A percentile compares a stretch with the other conserved stretches of the same genome.
phyloP scores from a whole-genome alignment of 306 rosid species.

The Castanopsis chinensis region DNA sequence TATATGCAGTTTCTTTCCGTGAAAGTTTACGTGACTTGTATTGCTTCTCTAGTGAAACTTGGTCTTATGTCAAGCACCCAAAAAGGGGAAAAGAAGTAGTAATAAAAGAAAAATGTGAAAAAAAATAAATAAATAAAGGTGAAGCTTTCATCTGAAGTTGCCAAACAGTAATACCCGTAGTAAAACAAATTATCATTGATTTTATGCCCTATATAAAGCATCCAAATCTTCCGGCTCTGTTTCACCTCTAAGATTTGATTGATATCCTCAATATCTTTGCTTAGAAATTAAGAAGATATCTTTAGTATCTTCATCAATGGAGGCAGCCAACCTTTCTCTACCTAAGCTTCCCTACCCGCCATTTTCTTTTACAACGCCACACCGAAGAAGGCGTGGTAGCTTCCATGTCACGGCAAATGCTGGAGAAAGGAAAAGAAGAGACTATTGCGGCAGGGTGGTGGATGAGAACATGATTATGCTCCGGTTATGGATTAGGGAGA shows the following conservation, averaged over 20 bases:
- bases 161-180: neutral
- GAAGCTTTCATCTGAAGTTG: neutral
- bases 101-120: no score
- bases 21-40: no score
- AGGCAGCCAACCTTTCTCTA: constrained; percentile 1
- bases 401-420: neutral
- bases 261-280: neutral
- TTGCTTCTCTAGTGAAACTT: no score
- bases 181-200: neutral
- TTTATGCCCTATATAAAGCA: neutral
- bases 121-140: no score
- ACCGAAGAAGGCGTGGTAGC: neutral
- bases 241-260: neutral
- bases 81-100: no score
- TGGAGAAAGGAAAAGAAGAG: neutral
- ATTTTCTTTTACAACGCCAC: neutral
- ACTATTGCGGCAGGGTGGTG: constrained; percentile 8
- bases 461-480: constrained; percentile 40
- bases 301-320: constrained; percentile 15
- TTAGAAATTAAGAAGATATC: neutral
- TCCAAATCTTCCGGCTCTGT: neutral
- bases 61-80: no score
- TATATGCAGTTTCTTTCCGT: no score
- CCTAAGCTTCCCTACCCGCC: neutral
- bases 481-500: constrained; percentile 25